phyloP scores from a whole-genome alignment of 1,284 basidiomycete species.

The Chalciporus sp. region DNA sequence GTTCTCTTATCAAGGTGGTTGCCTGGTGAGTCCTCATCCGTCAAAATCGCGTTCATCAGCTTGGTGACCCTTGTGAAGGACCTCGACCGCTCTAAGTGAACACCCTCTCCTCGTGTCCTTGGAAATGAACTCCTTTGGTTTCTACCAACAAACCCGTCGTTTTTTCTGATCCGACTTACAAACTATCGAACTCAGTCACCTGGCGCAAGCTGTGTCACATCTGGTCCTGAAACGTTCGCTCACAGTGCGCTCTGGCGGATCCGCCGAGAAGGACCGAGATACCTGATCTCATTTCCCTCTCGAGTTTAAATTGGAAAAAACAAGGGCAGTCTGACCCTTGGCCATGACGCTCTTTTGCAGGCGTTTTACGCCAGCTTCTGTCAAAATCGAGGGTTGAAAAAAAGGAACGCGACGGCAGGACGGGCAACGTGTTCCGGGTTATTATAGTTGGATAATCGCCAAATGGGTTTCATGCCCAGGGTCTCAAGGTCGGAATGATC shows the following conservation, averaged over 20 bases:
- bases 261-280: background rate
- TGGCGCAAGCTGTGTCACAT: background rate
- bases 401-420: background rate
- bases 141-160: background rate
- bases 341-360: background rate
- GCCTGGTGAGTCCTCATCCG: background rate
- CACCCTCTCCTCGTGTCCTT: background rate
- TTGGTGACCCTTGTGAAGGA: background rate
- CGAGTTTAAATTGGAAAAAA: background rate
- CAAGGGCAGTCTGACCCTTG: constrained; percentile 7
- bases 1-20: background rate
- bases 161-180: constrained; percentile 9
- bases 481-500: constrained; percentile 5
- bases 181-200: background rate
- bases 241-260: constrained; percentile 18
- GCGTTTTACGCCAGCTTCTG: background rate
- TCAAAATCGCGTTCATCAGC: background rate
- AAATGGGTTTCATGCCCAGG: constrained; percentile 1
- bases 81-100: background rate
- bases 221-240: constrained; percentile 1
- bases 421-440: constrained; percentile 19
- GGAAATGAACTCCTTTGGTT: background rate
- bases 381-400: too few species aligned
- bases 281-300: background rate
- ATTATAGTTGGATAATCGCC: constrained; percentile 11